Base-by-base conservation (phyloP, 495 filamentous ascomycete species). In the Penicillium subrubescens region DNA sequence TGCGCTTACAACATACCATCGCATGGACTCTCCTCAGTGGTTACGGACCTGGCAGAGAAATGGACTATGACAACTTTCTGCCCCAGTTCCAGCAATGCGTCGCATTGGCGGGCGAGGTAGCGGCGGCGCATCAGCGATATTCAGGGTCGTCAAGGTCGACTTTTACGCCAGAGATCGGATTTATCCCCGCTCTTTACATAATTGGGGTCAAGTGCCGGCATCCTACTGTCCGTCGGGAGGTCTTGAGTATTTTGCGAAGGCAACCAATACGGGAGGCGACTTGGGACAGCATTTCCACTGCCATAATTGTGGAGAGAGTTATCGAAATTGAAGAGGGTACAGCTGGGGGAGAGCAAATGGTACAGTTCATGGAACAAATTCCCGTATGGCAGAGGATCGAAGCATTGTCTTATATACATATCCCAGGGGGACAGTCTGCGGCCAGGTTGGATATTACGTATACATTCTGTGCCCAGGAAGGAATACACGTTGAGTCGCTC, bases 231-330 rank as follows among this genome's bases (percentile, higher is more conserved):
- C 50, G 50, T n/a, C 50, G 50, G 5, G 25, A 31, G 7, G 50
- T 15, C 17, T 27, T 53, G 55, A 31, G 51, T 50, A 71, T 76
- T 19, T 63, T 76, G 68, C 65, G 71, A 57, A 61, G 65, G 50
- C 64, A 73, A 41, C 67, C 43, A 6, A 68, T 73, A 29, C 71
- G 66, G 46, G 74, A 77, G 63, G 74, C 69, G 31, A 65, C 63
- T 58, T 77, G 72, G 71, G 71, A 75, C 71, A 77, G 73, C 60
- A 59, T 71, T 39, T 55, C 43, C 65, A 59, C 64, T 57, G 68
- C 73, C 35, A 69, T 61, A 64, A 50, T 73, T 19, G 61, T 75
- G 46, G 69, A 77, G 60, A 54, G 71, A 59, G 61, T 72, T n/a
- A 71, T 73, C 31, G 67, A 75, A 33, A 74, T 23, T 46, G 64